Evolutionary conservation across 2,329 filamentous ascomycete species (phyloP).

Genomic region (Thelonectria blattea): DNA sequence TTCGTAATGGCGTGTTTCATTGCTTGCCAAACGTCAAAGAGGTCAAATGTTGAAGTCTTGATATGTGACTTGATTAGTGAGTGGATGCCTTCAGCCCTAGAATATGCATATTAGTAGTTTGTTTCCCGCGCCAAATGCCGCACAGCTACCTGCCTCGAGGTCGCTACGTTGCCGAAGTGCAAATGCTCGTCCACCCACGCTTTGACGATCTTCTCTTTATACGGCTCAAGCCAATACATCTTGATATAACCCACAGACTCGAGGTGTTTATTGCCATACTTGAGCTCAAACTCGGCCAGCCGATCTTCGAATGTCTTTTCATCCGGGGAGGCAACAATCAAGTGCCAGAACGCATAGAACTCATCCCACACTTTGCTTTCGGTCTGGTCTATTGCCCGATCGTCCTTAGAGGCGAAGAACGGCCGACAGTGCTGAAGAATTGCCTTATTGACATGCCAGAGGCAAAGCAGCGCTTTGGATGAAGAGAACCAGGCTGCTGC

Average conservation of each 20-base stretch:
- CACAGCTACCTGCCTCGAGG: not conserved
- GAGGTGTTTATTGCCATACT: not conserved
- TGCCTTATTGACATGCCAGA: constrained; percentile 32
- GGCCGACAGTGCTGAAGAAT: constrained; percentile 23
- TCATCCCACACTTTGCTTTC: not conserved
- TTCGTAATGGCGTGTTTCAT: no score
- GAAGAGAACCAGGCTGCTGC: constrained; percentile 21
- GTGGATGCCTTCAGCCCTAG: no score
- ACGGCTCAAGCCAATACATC: not conserved
- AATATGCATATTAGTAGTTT: no score
- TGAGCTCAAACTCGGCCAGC: not conserved
- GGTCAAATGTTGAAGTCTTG: no score
- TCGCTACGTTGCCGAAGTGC: not conserved
- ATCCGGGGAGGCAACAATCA: not conserved
- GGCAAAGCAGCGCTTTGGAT: constrained; percentile 25
- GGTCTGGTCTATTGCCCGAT: no score
- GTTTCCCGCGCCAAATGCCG: no score
- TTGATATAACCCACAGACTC: not conserved
- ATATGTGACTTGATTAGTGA: no score
- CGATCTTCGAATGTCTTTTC: not conserved
- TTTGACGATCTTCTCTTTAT: not conserved
- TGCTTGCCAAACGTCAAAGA: no score
- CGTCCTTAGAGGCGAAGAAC: constrained; percentile 5
- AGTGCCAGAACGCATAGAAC: not conserved
- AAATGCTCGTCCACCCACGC: not conserved